A percentile compares a stretch with the other conserved stretches of the same genome.
phyloP scores from a whole-genome alignment of 164 flowering plant species.

The Liquidambar formosana region DNA sequence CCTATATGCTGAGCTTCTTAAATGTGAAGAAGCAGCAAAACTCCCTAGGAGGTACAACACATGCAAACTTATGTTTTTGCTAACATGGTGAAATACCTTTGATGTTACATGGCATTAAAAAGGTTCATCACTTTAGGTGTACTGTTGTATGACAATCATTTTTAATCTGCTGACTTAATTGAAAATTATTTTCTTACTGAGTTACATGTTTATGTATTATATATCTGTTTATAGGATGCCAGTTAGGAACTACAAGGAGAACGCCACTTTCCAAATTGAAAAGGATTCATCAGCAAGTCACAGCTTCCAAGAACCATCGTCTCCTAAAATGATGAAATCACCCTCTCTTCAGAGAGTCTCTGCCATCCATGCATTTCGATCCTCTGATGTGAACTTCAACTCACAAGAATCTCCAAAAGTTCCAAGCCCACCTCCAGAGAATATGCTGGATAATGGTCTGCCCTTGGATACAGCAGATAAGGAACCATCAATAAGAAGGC shows the following conservation, averaged over 20 bases:
- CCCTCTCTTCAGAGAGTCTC: slow-evolving; percentile 85
- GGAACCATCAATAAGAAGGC: slow-evolving; percentile 76
- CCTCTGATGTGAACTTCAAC: slow-evolving; percentile 48
- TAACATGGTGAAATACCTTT: background rate
- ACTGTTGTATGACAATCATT: background rate
- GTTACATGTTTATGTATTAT: background rate
- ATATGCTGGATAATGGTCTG: slow-evolving; percentile 71
- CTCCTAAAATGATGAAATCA: slow-evolving; percentile 84
- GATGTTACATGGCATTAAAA: background rate
- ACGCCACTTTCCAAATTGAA: slow-evolving; percentile 74
- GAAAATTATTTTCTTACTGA: background rate
- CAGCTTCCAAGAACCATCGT: slow-evolving; percentile 78
- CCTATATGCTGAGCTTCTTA: slow-evolving; percentile 90
- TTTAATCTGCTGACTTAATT: background rate
- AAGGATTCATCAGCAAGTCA: slow-evolving; percentile 78
- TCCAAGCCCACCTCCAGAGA: slow-evolving; percentile 78
- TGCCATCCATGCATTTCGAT: slow-evolving; percentile 46
- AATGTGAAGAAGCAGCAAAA: slow-evolving; percentile 75
- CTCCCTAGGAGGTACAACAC: slow-evolving; percentile 57
- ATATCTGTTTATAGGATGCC: slow-evolving; percentile 66
- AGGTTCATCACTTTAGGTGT: background rate
- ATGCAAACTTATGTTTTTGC: background rate
- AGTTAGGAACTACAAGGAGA: slow-evolving; percentile 62
- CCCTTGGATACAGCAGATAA: slow-evolving; percentile 58
- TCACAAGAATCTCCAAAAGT: slow-evolving; percentile 74